Evolutionary conservation across 768 basidiomycete species (phyloP).

Genomic region (Gyrodon lividus): DNA sequence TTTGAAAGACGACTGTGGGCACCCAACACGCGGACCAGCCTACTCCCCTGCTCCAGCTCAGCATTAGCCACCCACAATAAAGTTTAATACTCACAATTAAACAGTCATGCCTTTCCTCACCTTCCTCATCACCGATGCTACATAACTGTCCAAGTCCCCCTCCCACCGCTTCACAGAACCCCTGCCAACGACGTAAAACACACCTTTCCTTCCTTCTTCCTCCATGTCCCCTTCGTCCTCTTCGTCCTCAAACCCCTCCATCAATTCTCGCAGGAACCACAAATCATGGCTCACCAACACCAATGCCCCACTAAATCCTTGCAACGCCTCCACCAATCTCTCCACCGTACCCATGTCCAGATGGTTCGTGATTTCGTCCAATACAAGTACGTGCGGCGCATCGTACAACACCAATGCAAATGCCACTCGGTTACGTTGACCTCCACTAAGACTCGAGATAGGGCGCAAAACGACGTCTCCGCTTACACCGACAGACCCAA

Average conservation of each 20-base stretch:
- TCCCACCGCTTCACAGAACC: conserved; percentile 24
- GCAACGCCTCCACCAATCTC: conserved; percentile 52
- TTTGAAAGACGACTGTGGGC: no score
- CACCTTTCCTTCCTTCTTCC: conserved; percentile 7
- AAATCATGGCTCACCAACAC: conserved; percentile 69
- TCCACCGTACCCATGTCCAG: conserved; percentile 60
- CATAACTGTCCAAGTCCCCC: conserved; percentile 32
- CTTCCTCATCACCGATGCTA: conserved; percentile 25
- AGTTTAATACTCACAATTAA: no score
- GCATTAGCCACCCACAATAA: no score
- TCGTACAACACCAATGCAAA: conserved; percentile 52
- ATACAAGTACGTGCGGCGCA: conserved; percentile 51
- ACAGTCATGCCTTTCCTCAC: conserved; percentile 11
- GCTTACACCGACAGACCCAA: conserved; percentile 11
- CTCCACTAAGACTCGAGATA: conserved; percentile 25
- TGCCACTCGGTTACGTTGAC: conserved; percentile 43
- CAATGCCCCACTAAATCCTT: conserved; percentile 52
- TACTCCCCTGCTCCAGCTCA: no score
- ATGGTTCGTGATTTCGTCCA: conserved; percentile 70
- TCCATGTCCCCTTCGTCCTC: conserved; percentile 23
- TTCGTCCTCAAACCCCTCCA: conserved; percentile 21
- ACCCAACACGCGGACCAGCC: no score
- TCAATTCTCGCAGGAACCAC: conserved; percentile 23
- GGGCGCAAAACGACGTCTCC: conserved; percentile 8
- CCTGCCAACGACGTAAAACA: conserved; percentile 22